Conservation (phyloP, 805 yeast species). For the Trichomonascus vanleenenianus region DNA sequence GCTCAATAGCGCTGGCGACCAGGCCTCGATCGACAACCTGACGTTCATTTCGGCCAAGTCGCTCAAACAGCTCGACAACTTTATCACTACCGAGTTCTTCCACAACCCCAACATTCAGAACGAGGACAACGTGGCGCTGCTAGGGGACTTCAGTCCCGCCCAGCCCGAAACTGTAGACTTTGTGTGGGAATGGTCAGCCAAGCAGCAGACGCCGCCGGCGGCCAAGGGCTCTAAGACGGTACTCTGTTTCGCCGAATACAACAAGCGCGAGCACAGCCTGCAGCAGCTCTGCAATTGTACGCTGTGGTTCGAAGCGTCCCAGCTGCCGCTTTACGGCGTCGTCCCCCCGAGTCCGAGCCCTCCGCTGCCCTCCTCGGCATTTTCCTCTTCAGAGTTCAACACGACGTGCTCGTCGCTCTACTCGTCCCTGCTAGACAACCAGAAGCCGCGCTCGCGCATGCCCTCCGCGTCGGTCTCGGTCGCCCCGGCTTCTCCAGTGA, state of each 20-base stretch:
- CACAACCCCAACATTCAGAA: slow-evolving; percentile 32
- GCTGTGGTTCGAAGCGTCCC: slow-evolving; percentile 27
- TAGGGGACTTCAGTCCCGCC: slow-evolving; percentile 26
- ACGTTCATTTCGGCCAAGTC: slow-evolving; percentile 27
- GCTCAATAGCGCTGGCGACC: slow-evolving; percentile 2
- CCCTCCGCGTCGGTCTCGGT: too few species aligned
- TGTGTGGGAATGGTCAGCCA: slow-evolving; percentile 26
- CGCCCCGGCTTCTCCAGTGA: background rate
- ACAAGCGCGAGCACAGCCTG: slow-evolving; percentile 26
- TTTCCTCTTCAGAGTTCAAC: background rate
- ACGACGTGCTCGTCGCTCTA: background rate
- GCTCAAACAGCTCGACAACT: slow-evolving; percentile 22
- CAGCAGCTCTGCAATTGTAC: slow-evolving; percentile 27
- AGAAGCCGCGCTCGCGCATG: too few species aligned
- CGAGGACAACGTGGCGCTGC: slow-evolving; percentile 29
- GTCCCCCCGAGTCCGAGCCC: slow-evolving; percentile 5
- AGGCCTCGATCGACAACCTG: slow-evolving; percentile 19
- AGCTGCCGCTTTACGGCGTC: background rate
- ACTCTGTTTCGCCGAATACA: slow-evolving; percentile 36
- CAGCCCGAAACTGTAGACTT: slow-evolving; percentile 19
- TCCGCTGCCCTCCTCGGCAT: slow-evolving; percentile 1
- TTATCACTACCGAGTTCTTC: slow-evolving; percentile 29
- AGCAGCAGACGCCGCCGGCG: slow-evolving; percentile 4
- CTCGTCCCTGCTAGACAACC: background rate
- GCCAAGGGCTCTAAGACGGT: slow-evolving; percentile 26